Percentiles rank a stretch among this genome's conserved stretches.
Conservation (phyloP, 78 protist species). For the Dictyostelium discoideum region dicty_2.7 NC_007089.4:3070001-3070500, state of each 20-base stretch:
- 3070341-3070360: slow-evolving; percentile 87
- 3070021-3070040: slow-evolving; percentile 82
- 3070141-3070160: slow-evolving; percentile 77
- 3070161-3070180: slow-evolving; percentile 74
- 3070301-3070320: slow-evolving; percentile 36
- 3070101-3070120: slow-evolving; percentile 77
- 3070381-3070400: slow-evolving; percentile 91
- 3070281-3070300: neutral
- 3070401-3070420: slow-evolving; percentile 73
- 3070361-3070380: slow-evolving; percentile 91
- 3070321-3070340: slow-evolving; percentile 31
- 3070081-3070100: slow-evolving; percentile 78
- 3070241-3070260: slow-evolving; percentile 61
- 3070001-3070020: slow-evolving; percentile 92
- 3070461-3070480: slow-evolving; percentile 94
- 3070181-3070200: slow-evolving; percentile 46
- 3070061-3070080: slow-evolving; percentile 76
- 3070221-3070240: slow-evolving; percentile 82
- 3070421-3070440: slow-evolving; percentile 33
- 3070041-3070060: slow-evolving; percentile 93
- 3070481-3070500: slow-evolving; percentile 62
- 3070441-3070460: slow-evolving; percentile 92
- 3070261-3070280: slow-evolving; percentile 60
- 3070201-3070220: slow-evolving; percentile 68
- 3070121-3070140: slow-evolving; percentile 75